These are phyloP conservation scores for Hypoxylon fuscum DNA, from an alignment of 495 filamentous ascomycete species.

Conservation along the genomic window DNA sequence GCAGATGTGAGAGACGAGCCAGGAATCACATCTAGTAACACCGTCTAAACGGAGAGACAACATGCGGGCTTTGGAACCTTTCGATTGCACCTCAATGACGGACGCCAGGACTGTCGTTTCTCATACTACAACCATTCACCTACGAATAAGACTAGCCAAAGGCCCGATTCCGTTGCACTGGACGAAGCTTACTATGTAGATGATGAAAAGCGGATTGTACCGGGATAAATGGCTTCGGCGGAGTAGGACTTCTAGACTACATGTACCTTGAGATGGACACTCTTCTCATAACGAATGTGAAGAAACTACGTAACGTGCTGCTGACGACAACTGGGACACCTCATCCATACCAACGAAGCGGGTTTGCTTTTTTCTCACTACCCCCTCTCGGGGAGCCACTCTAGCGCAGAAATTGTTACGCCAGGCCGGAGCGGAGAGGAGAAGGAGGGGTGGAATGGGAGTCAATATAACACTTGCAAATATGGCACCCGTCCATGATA, in stretches of 20 bases:
- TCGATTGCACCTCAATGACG: too few species aligned
- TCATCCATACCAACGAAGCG: conserved; percentile 28
- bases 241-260: conserved; percentile 9
- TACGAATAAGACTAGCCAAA: conserved; percentile 20
- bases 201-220: conserved; percentile 14
- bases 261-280: conserved; percentile 8
- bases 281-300: conserved; percentile 20
- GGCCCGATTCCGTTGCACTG: conserved; percentile 26
- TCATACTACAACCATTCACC: conserved; percentile 16
- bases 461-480: conserved; percentile 35
- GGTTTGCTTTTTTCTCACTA: conserved; percentile 21
- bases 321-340: conserved; percentile 32
- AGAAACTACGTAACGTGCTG: conserved; percentile 25
- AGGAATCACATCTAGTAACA: conserved; percentile 2
- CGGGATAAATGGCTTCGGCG: conserved; percentile 3
- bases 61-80: too few species aligned
- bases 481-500: conserved; percentile 16
- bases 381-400: conserved; percentile 27
- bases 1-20: conserved; percentile 12
- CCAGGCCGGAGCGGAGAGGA: conserved; percentile 25
- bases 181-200: conserved; percentile 6
- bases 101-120: conserved; percentile 28
- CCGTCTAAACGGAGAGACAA: conserved; percentile 3
- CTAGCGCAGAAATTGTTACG: conserved; percentile 15
- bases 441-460: conserved; percentile 19